A percentile compares a stretch with the other conserved stretches of the same genome.
Evolutionary conservation across 1,284 basidiomycete species (phyloP).

Genomic region (Apiotrichum mycotoxinovorans): DNA sequence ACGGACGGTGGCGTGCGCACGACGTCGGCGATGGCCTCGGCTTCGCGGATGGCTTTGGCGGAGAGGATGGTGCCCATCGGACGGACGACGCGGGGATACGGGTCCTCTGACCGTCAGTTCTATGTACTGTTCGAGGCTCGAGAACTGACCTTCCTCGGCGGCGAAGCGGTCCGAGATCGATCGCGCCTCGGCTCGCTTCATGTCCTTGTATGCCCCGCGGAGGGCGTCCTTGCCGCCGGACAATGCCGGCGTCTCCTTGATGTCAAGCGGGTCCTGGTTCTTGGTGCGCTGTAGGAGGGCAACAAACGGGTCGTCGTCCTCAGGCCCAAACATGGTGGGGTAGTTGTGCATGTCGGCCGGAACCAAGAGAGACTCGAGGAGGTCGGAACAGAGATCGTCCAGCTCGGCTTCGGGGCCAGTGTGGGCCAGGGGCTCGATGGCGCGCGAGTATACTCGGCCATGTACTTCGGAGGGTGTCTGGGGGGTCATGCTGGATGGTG

Average conservation of each 20-base stretch:
- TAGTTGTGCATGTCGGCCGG: conserved; percentile 4
- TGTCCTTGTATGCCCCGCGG: neutral
- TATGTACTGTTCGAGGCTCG: too few relatives aligned
- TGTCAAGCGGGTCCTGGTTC: neutral
- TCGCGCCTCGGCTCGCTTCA: neutral
- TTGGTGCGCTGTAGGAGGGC: neutral
- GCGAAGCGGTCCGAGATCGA: neutral
- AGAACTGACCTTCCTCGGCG: neutral
- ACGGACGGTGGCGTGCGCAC: neutral
- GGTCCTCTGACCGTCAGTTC: neutral
- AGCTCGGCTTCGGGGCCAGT: neutral
- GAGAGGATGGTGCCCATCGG: neutral
- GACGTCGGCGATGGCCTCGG: neutral
- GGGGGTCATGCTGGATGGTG: neutral
- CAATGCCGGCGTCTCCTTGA: neutral
- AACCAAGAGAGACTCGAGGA: neutral
- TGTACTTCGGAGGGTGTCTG: conserved; percentile 2
- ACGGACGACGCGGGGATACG: neutral
- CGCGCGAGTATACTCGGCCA: neutral
- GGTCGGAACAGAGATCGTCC: neutral
- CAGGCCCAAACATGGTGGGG: conserved; percentile 12
- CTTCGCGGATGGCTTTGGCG: neutral
- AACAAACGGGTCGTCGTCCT: conserved; percentile 8
- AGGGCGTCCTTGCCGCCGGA: neutral
- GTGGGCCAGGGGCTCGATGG: neutral